phyloP scores from a whole-genome alignment of 176 grass and related monocot species.

The Tuctoria greenei region DNA sequence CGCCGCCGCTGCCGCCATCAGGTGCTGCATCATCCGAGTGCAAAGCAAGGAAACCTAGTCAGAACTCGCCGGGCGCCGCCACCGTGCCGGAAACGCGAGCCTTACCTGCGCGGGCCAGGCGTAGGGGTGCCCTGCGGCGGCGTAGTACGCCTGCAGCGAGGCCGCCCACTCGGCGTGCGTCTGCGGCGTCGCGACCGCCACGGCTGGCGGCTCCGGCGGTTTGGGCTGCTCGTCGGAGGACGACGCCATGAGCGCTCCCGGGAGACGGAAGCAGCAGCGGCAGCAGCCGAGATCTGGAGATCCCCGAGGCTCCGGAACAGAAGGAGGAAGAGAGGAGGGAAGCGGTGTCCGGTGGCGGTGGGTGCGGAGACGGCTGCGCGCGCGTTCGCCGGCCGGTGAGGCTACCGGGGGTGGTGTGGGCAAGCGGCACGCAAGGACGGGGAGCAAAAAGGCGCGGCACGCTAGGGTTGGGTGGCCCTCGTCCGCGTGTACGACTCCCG shows the following conservation, averaged over 20 bases:
- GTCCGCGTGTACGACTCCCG: neutral
- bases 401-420: slow-evolving; percentile 43
- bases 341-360: slow-evolving; percentile 27
- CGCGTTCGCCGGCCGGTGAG: slow-evolving; percentile 54
- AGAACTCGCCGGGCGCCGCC: slow-evolving; percentile 8
- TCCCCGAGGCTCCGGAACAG: neutral
- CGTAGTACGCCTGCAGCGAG: slow-evolving; percentile 66
- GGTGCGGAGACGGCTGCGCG: neutral
- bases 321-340: neutral
- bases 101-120: slow-evolving; percentile 74
- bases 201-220: slow-evolving; percentile 49
- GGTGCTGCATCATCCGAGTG: slow-evolving; percentile 43
- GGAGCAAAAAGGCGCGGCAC: slow-evolving; percentile 29
- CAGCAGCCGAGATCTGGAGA: slow-evolving; percentile 13
- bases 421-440: slow-evolving; percentile 22
- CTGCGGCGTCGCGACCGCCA: slow-evolving; percentile 22
- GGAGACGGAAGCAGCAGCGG: neutral
- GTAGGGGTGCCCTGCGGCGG: slow-evolving; percentile 52
- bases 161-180: slow-evolving; percentile 55
- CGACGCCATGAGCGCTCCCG: slow-evolving; percentile 28
- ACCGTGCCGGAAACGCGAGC: neutral
- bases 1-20: slow-evolving; percentile 64
- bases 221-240: slow-evolving; percentile 79
- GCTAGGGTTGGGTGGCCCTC: slow-evolving; percentile 44
- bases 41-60: slow-evolving; percentile 35